These are phyloP conservation scores for Kappamyces sp. DNA, from an alignment of 192 early-diverging fungal genomes.

Conservation along the genomic window DNA sequence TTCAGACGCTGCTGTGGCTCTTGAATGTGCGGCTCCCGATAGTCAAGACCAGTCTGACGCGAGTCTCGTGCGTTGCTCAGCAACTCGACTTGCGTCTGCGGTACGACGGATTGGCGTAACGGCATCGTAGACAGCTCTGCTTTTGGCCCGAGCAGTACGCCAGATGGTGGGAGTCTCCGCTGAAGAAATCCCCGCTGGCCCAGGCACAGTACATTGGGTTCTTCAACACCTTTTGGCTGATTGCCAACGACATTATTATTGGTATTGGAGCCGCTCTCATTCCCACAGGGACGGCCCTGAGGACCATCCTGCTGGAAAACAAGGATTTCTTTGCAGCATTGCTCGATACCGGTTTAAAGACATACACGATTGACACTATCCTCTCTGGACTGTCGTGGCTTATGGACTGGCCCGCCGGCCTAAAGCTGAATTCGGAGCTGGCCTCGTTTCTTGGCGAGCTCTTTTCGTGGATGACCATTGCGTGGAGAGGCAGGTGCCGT, in stretches of 20 bases:
- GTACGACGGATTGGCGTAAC: no score
- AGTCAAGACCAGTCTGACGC: not conserved
- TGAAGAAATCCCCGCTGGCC: constrained; percentile 47
- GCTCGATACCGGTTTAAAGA: constrained; percentile 45
- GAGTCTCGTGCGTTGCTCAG: constrained; percentile 43
- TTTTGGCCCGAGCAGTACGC: constrained; percentile 88
- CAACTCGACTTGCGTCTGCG: constrained; percentile 86
- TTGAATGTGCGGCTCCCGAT: not conserved
- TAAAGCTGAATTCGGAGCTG: constrained; percentile 92
- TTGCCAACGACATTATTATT: constrained; percentile 86
- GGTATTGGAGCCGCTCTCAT: constrained; percentile 38
- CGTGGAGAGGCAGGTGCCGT: constrained; percentile 68
- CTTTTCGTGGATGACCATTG: constrained; percentile 77
- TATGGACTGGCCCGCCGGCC: constrained; percentile 83
- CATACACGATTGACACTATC: constrained; percentile 15
- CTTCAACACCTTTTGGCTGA: constrained; percentile 93
- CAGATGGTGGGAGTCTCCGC: constrained; percentile 50
- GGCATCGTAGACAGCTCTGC: constrained; percentile 42
- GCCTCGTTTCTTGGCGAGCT: constrained; percentile 84
- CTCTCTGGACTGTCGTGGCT: constrained; percentile 75
- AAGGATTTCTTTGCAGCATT: constrained; percentile 46
- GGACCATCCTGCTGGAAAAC: constrained; percentile 63
- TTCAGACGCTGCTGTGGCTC: constrained; percentile 2
- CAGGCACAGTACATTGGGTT: constrained; percentile 84
- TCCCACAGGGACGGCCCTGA: constrained; percentile 38